Evolutionary conservation across 768 basidiomycete genomes (phyloP).

Genomic region (Leccinum obscurum): DNA sequence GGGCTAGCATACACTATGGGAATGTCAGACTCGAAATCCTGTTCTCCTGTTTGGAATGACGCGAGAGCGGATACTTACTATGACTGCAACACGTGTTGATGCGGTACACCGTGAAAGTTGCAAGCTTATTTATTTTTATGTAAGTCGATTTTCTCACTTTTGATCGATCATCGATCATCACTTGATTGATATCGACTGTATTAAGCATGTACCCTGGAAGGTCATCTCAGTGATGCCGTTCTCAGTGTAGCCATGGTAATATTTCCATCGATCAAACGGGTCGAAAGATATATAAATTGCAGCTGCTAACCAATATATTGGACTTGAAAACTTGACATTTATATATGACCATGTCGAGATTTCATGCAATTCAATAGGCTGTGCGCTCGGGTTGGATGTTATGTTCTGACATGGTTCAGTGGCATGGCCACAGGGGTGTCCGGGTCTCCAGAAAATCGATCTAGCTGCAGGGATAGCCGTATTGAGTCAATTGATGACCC

Average conservation of each 20-base stretch:
- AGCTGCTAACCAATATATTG: not conserved
- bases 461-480: not conserved
- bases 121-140: not conserved
- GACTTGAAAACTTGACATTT: no score
- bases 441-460: not conserved
- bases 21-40: not conserved
- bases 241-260: not conserved
- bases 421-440: not conserved
- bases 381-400: not conserved
- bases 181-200: not conserved
- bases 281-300: not conserved
- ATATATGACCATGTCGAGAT: no score
- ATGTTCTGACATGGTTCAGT: not conserved
- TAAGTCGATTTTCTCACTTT: not conserved
- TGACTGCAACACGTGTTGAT: not conserved
- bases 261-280: not conserved
- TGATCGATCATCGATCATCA: no score
- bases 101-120: not conserved
- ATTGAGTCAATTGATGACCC: not conserved
- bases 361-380: not conserved
- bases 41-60: not conserved
- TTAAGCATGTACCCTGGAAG: not conserved
- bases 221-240: not conserved
- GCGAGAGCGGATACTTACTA: not conserved
- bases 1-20: not conserved